These are phyloP conservation scores for Melocanna baccifera DNA, from an alignment of 176 grass and related monocot species.

Conservation along the genomic window DNA sequence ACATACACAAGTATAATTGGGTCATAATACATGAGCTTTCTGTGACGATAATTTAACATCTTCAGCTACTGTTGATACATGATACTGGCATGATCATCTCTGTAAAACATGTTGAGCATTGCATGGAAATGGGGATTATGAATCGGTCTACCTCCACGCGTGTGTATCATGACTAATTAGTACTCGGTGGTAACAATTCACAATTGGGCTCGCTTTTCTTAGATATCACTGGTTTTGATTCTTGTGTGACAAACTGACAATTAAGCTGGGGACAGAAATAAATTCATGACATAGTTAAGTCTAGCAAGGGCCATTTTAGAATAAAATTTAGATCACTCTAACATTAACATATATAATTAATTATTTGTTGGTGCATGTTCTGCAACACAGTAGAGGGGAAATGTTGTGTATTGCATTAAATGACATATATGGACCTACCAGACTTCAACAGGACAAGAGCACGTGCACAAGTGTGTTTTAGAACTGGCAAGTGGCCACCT, in stretches of 20 bases:
- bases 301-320: neutral
- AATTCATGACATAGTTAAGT: neutral
- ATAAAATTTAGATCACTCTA: neutral
- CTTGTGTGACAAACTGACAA: neutral
- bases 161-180: neutral
- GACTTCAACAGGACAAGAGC: neutral
- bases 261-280: slow-evolving; percentile 10
- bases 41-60: neutral
- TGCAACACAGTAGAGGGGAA: neutral
- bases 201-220: neutral
- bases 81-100: slow-evolving; percentile 7
- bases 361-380: slow-evolving; percentile 10
- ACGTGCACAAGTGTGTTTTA: neutral
- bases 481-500: neutral
- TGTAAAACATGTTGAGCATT: slow-evolving; percentile 17
- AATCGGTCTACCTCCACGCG: neutral
- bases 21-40: slow-evolving; percentile 4
- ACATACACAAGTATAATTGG: neutral
- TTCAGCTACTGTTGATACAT: neutral
- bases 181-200: neutral
- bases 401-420: neutral
- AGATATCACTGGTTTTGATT: slow-evolving; percentile 12
- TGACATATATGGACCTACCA: neutral
- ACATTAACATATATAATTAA: slow-evolving; percentile 1
- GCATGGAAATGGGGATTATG: neutral